Evolutionary conservation across 2,329 filamentous ascomycete genomes (phyloP).

Genomic region (Colletotrichum caudatum): DNA sequence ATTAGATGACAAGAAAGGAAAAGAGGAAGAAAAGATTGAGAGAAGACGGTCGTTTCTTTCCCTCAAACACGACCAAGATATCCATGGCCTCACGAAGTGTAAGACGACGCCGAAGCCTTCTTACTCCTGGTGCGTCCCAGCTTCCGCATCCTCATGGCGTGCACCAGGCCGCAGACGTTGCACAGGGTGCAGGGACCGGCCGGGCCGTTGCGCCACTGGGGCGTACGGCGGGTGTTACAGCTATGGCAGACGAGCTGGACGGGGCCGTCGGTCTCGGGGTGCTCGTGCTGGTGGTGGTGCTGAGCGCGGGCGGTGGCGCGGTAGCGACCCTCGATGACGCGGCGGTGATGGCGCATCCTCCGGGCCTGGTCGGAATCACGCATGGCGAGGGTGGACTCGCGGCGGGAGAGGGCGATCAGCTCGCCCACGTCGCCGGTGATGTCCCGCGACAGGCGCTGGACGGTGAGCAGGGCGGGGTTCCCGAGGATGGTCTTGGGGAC

Average conservation of each 20-base stretch:
- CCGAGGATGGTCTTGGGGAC: background rate
- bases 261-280: background rate
- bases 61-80: too few species aligned
- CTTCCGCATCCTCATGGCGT: slow-evolving; percentile 18
- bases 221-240: slow-evolving; percentile 1
- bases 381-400: background rate
- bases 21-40: background rate
- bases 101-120: slow-evolving; percentile 5
- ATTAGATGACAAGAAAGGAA: fast-evolving
- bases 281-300: background rate
- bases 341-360: background rate
- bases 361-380: background rate
- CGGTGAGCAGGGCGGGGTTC: background rate
- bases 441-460: slow-evolving; percentile 5
- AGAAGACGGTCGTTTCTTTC: too few species aligned
- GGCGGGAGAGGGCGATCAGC: slow-evolving; percentile 5
- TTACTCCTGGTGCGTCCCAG: slow-evolving; percentile 1
- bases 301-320: background rate
- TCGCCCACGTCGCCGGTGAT: slow-evolving; percentile 10
- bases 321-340: background rate
- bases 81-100: background rate
- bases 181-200: slow-evolving; percentile 11
- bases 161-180: slow-evolving; percentile 12
- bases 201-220: slow-evolving; percentile 14
- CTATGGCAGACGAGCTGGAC: slow-evolving; percentile 13